phyloP scores from a whole-genome alignment of 2,329 filamentous ascomycete genomes.

The Tricladium varicosporioides region DNA sequence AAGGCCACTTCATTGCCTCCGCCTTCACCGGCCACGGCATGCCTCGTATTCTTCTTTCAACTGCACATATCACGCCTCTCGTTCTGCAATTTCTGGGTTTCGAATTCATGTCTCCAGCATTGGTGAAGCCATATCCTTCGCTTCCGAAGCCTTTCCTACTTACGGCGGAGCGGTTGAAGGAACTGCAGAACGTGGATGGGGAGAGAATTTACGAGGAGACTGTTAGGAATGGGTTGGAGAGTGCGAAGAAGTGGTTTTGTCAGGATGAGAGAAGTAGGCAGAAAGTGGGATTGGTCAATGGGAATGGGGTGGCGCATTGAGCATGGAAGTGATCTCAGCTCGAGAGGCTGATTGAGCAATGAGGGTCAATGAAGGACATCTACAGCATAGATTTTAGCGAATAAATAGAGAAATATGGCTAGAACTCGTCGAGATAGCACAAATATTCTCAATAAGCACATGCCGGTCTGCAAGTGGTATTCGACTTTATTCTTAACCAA shows the following conservation, averaged over 20 bases:
- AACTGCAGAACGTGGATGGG: slow-evolving; percentile 18
- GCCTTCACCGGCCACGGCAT: slow-evolving; percentile 50
- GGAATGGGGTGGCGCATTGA: too few relatives aligned
- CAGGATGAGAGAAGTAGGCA: too few relatives aligned
- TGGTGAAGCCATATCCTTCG: slow-evolving; percentile 25
- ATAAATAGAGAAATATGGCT: too few relatives aligned
- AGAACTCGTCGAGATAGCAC: too few relatives aligned
- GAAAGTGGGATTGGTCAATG: too few relatives aligned
- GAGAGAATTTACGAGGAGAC: slow-evolving; percentile 5
- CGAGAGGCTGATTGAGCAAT: too few relatives aligned
- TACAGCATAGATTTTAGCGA: too few relatives aligned
- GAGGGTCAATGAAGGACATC: too few relatives aligned
- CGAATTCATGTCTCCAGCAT: slow-evolving; percentile 19
- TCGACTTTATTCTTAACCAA: too few relatives aligned
- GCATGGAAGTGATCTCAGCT: too few relatives aligned
- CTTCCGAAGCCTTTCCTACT: slow-evolving; percentile 32
- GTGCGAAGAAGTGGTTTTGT: slow-evolving; percentile 22
- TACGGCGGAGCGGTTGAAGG: slow-evolving; percentile 30
- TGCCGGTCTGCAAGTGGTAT: too few relatives aligned
- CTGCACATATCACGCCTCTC: slow-evolving; percentile 29
- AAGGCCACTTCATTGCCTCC: slow-evolving; percentile 42
- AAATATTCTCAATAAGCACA: too few relatives aligned
- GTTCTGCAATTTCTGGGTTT: slow-evolving; percentile 25
- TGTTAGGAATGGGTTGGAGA: slow-evolving; percentile 10
- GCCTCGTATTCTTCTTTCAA: slow-evolving; percentile 34